Evolutionary conservation across 2,329 filamentous ascomycete species (phyloP).

Genomic region (Botryotinia narcissicola): DNA sequence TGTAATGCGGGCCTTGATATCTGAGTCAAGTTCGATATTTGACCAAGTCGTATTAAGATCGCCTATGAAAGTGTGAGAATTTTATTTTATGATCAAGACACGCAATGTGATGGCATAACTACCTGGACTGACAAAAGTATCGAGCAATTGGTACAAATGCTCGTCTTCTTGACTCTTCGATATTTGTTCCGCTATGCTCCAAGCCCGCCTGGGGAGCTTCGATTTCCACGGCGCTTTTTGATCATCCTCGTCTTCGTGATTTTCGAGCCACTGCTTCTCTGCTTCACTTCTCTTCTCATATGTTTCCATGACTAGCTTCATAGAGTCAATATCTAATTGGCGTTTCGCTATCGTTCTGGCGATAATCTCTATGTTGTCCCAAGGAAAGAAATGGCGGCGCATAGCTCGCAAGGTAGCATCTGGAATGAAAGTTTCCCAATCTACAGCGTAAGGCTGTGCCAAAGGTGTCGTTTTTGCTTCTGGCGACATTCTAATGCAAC

Average conservation of each 20-base stretch:
- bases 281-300: not conserved
- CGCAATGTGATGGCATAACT: not conserved
- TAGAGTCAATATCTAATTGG: not conserved
- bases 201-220: not conserved
- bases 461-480: not conserved
- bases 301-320: not conserved
- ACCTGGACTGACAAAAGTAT: not conserved
- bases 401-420: not conserved
- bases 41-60: not conserved
- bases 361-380: not conserved
- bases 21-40: not conserved
- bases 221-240: not conserved
- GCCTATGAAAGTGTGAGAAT: not conserved
- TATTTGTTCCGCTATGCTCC: slow-evolving; percentile 1
- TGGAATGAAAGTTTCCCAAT: not conserved
- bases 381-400: not conserved
- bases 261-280: not conserved
- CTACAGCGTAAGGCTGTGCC: not conserved
- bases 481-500: not conserved
- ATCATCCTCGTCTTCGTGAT: not conserved
- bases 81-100: not conserved
- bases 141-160: not conserved
- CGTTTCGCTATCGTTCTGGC: not conserved
- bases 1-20: not conserved
- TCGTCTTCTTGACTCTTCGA: not conserved